Percentiles rank a stretch among this genome's conserved stretches.
Conservation (phyloP, 2,329 filamentous ascomycete genomes). For the Thermomyces lanuginosus region DNA sequence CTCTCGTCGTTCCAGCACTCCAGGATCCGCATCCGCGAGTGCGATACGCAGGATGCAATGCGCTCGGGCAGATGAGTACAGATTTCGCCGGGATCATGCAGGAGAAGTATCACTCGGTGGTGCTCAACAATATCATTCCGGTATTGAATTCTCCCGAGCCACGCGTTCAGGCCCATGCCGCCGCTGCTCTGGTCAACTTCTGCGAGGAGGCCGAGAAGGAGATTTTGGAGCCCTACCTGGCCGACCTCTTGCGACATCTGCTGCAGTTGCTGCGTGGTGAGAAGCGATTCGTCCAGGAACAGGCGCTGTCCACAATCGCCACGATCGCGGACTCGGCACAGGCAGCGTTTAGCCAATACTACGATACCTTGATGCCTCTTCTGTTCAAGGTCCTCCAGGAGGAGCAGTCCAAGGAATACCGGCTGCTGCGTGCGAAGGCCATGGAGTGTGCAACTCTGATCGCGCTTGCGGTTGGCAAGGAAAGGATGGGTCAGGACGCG, state of each 20-base stretch:
- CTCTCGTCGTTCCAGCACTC: constrained; percentile 83
- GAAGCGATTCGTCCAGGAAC: constrained; percentile 94
- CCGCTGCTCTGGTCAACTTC: constrained; percentile 96
- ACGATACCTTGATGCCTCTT: constrained; percentile 87
- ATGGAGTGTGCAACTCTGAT: constrained; percentile 99
- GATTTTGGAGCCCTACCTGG: constrained; percentile 82
- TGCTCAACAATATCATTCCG: constrained; percentile 81
- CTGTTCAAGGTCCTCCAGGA: constrained; percentile 77
- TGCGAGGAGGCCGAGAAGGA: constrained; percentile 94
- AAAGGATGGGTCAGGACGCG: constrained; percentile 76
- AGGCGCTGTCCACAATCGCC: constrained; percentile 91
- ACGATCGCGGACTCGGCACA: constrained; percentile 98
- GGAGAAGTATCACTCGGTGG: constrained; percentile 75
- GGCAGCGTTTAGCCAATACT: constrained; percentile 86
- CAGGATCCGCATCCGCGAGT: constrained; percentile 84
- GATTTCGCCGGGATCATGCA: constrained; percentile 98
- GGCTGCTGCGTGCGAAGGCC: constrained; percentile 81
- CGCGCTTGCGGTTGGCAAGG: constrained; percentile 83
- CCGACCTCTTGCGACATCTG: constrained; percentile 67
- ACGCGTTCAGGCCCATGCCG: constrained; percentile 89
- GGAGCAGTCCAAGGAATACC: constrained; percentile 85
- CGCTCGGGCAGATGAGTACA: constrained; percentile 98
- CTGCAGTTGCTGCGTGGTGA: constrained; percentile 77
- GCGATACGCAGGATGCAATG: constrained; percentile 93
- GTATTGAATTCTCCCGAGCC: constrained; percentile 81